Percentiles rank a stretch among this genome's conserved stretches.
Conservation (phyloP, 2,329 filamentous ascomycete genomes). For the Penicillium sp. region DNA sequence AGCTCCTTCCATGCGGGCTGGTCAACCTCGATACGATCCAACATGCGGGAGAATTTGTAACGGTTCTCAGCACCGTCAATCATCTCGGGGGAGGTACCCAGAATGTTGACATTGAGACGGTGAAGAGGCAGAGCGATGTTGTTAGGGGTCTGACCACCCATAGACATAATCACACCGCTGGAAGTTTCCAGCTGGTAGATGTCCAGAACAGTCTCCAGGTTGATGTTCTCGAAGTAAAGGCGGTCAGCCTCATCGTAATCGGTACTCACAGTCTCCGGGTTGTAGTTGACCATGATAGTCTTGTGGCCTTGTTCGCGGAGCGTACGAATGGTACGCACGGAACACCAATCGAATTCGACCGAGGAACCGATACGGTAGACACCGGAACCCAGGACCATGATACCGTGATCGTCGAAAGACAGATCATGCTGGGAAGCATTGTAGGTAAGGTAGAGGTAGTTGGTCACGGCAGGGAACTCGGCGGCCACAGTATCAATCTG, state of each 20-base stretch:
- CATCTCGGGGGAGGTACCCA: slow-evolving; percentile 97
- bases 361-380: slow-evolving; percentile 97
- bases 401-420: slow-evolving; percentile 78
- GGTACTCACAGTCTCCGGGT: slow-evolving; percentile 83
- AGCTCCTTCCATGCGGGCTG: slow-evolving; percentile 98
- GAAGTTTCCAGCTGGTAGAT: slow-evolving; percentile 87
- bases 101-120: slow-evolving; percentile 83
- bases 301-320: slow-evolving; percentile 80
- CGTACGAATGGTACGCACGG: slow-evolving; percentile 88
- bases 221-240: slow-evolving; percentile 96
- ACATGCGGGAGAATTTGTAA: slow-evolving; percentile 98
- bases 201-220: slow-evolving; percentile 82
- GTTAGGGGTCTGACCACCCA: slow-evolving; percentile 97
- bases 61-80: slow-evolving; percentile 96
- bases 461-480: slow-evolving; percentile 90
- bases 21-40: slow-evolving; percentile 90
- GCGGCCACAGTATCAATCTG: slow-evolving; percentile 98
- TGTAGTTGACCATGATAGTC: slow-evolving; percentile 95
- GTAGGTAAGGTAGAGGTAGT: slow-evolving; percentile 96
- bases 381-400: slow-evolving; percentile 95
- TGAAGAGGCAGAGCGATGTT: slow-evolving; percentile 91
- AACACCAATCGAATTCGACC: slow-evolving; percentile 99
- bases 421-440: slow-evolving; percentile 86
- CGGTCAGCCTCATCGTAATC: slow-evolving; percentile 94
- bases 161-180: slow-evolving; percentile 83